Conservation (phyloP, 257 asterid genomes). For the Solanum sejunctum region DNA sequence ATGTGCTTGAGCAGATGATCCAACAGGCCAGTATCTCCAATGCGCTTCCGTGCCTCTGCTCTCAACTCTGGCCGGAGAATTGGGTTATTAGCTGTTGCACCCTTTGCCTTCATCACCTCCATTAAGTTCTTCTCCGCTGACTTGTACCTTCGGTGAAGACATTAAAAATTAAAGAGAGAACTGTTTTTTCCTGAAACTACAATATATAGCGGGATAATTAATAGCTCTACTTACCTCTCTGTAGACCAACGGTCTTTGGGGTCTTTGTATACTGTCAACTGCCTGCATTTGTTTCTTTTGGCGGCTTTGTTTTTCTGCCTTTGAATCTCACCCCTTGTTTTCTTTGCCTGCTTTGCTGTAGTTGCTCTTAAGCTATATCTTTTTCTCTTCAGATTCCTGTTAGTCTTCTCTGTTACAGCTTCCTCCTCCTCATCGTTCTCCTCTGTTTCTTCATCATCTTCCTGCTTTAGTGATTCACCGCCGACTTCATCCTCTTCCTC, state of each 20-base stretch:
- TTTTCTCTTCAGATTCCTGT: slow-evolving; percentile 54
- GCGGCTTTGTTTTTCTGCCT: slow-evolving; percentile 30
- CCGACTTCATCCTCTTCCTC: slow-evolving; percentile 10
- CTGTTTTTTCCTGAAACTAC: not conserved
- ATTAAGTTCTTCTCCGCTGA: slow-evolving; percentile 63
- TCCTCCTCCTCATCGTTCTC: slow-evolving; percentile 20
- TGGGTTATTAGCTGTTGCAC: slow-evolving; percentile 53
- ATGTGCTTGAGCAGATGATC: slow-evolving; percentile 94
- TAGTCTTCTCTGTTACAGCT: slow-evolving; percentile 12
- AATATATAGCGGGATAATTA: not conserved
- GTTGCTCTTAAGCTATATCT: slow-evolving; percentile 50
- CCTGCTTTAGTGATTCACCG: not conserved
- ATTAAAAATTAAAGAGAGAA: not conserved
- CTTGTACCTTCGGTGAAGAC: slow-evolving; percentile 44
- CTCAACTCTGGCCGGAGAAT: slow-evolving; percentile 77
- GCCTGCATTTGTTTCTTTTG: slow-evolving; percentile 32
- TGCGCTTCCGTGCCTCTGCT: slow-evolving; percentile 80
- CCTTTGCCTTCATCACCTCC: slow-evolving; percentile 75
- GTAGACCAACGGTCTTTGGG: slow-evolving; percentile 96
- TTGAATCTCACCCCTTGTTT: slow-evolving; percentile 21
- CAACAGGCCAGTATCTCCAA: slow-evolving; percentile 84
- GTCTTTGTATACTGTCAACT: slow-evolving; percentile 31
- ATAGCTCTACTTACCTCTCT: slow-evolving; percentile 41
- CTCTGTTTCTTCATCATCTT: slow-evolving; percentile 13
- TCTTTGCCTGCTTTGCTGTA: slow-evolving; percentile 32